Evolutionary conservation across 345 rosid species (phyloP).

Genomic region (Trapa incisa): DNA sequence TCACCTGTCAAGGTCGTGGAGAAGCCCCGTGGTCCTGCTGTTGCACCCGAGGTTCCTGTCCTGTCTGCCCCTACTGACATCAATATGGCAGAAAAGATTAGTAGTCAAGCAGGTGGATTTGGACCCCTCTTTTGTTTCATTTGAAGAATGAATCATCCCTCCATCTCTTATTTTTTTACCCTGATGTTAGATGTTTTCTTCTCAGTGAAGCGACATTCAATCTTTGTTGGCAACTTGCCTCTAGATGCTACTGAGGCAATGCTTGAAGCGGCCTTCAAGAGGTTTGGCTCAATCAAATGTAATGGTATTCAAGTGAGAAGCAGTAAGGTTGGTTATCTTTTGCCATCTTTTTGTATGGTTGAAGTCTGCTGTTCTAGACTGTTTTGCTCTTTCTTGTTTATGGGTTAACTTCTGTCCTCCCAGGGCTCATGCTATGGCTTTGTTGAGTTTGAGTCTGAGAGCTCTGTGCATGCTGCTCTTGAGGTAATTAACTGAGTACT

Average conservation of each 20-base stretch:
- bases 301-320: constrained; percentile 57
- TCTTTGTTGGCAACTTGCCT: constrained; percentile 58
- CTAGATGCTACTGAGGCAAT: constrained; percentile 36
- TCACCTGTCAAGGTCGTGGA: constrained; percentile 10
- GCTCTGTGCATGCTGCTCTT: constrained; percentile 48
- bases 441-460: constrained; percentile 60
- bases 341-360: neutral
- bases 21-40: constrained; percentile 21
- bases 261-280: constrained; percentile 26
- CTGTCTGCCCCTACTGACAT: constrained; percentile 14
- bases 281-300: constrained; percentile 41
- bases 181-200: constrained; percentile 3
- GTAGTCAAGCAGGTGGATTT: constrained; percentile 22
- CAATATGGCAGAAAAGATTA: constrained; percentile 21
- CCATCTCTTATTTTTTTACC: neutral
- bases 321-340: constrained; percentile 29
- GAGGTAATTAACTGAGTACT: constrained; percentile 25
- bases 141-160: neutral
- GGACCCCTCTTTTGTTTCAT: neutral
- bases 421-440: constrained; percentile 59
- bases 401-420: neutral
- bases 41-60: constrained; percentile 9
- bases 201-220: constrained; percentile 41
- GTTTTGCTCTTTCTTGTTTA: neutral
- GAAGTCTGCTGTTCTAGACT: neutral